These are phyloP conservation scores for Gracilaria gracilis DNA, from an alignment of 23 red algal species.

Conservation along the genomic window DNA sequence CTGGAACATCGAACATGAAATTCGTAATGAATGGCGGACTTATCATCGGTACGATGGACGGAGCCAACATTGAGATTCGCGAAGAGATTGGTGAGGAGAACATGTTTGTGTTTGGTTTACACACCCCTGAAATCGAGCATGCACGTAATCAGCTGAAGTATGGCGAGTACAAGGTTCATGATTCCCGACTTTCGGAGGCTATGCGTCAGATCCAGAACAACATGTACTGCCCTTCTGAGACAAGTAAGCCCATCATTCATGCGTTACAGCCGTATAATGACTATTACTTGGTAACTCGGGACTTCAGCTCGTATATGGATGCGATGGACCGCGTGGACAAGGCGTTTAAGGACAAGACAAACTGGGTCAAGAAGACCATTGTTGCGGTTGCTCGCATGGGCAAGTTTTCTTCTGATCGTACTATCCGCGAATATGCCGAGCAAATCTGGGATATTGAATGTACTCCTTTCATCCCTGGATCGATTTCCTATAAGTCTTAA, in stretches of 20 bases:
- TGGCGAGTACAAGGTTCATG: constrained; percentile 75
- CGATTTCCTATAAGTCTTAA: constrained; percentile 89
- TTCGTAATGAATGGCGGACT: constrained; percentile 99
- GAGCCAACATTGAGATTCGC: constrained; percentile 99
- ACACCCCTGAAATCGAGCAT: constrained; percentile 82
- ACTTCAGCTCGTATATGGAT: constrained; percentile 98
- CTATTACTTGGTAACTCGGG: constrained; percentile 95
- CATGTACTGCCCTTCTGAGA: constrained; percentile 82
- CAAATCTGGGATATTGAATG: constrained; percentile 97
- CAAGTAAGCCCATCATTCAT: constrained; percentile 67
- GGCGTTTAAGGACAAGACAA: constrained; percentile 87
- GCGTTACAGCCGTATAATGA: constrained; percentile 93
- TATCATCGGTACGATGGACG: constrained; percentile 99
- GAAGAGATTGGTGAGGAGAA: constrained; percentile 95
- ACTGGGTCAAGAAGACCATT: constrained; percentile 94
- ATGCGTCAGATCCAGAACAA: constrained; percentile 79
- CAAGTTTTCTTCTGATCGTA: constrained; percentile 97
- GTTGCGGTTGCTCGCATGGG: constrained; percentile 86
- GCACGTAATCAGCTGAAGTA: constrained; percentile 90
- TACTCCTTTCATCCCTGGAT: constrained; percentile 88
- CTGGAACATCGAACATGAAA: constrained; percentile 99
- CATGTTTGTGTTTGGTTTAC: constrained; percentile 98
- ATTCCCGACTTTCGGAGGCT: constrained; percentile 84
- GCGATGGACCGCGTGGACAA: constrained; percentile 89
- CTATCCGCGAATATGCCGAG: constrained; percentile 95